Evolutionary conservation across 768 basidiomycete species (phyloP), one percentile per base, ranked within the genome.

Genomic region (Vararia minispora): DNA sequence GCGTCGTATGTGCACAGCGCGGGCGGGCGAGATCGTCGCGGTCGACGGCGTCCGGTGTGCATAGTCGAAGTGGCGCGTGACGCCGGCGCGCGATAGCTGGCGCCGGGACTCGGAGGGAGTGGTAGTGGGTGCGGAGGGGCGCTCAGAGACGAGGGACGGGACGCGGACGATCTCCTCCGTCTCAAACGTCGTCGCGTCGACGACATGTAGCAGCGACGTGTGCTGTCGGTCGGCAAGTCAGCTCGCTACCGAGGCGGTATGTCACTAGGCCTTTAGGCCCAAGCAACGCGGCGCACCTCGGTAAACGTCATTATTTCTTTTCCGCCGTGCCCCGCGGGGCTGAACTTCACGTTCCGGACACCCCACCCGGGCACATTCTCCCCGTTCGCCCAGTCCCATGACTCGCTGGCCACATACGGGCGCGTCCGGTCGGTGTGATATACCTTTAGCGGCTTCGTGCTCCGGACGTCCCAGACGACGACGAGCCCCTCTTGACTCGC

Each of bases 161-260:
- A 81, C 66, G 37, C 66, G 71, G 14, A 86, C 55, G 13, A 79
- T 67, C 43, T 85, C 76, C 44, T 83, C 78, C 5, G 71, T 72
- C 52, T 88, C 79, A 49, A 92, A 92, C 0, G 87, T 91, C 31
- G 76, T 69, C 3, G 89, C 87, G 52, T 95, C 91, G 34, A 94
- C 64, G 40, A 92, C 66, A 51, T 95, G 91, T 6, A 94, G 55
- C 26, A 82, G 58, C 22, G 73, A 79, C 2, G 85, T 84, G 54
- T 94, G 89, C 85, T 91, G 48, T 16, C 13, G n/a, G 20, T 21
- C 20, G 10, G 11, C 12, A 34, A 39, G 20, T 37, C 13, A 10
- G 14, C 35, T n/a, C n/a, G n/a, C n/a, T n/a, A n/a, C n/a, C n/a
- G n/a, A n/a, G n/a, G n/a, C n/a, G n/a, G n/a, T n/a, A n/a, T n/a